Evolutionary conservation across 1,284 basidiomycete species (phyloP).

Genomic region (Trichosporon sp.): DNA sequence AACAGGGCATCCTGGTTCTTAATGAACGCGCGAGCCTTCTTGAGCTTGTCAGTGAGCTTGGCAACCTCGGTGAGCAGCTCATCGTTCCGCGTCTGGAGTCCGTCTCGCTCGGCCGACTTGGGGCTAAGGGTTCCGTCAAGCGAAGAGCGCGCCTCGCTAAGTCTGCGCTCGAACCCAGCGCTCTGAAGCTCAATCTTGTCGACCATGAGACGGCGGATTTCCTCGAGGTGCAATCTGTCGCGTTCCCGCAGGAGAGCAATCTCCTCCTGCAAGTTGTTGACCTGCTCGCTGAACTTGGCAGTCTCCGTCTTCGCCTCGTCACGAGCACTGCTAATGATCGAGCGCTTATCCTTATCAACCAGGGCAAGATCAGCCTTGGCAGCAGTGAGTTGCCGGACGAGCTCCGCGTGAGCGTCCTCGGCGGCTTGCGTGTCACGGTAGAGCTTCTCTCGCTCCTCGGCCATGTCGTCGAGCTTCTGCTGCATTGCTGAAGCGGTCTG

Average conservation of each 20-base stretch:
- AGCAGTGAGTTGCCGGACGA: slow-evolving; percentile 68
- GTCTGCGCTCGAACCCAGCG: slow-evolving; percentile 69
- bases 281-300: slow-evolving; percentile 64
- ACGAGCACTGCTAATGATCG: slow-evolving; percentile 51
- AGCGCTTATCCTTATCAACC: slow-evolving; percentile 52
- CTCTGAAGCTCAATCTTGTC: slow-evolving; percentile 89
- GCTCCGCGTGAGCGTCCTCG: slow-evolving; percentile 60
- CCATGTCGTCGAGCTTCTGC: slow-evolving; percentile 78
- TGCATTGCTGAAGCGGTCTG: slow-evolving; percentile 83
- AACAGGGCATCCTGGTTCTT: slow-evolving; percentile 81
- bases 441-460: slow-evolving; percentile 71
- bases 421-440: slow-evolving; percentile 54
- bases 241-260: slow-evolving; percentile 72
- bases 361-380: slow-evolving; percentile 69
- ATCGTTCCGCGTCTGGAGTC: slow-evolving; percentile 70
- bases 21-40: slow-evolving; percentile 85
- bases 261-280: slow-evolving; percentile 62
- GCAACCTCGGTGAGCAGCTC: slow-evolving; percentile 67
- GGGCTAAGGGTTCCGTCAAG: slow-evolving; percentile 69
- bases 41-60: slow-evolving; percentile 68
- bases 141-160: slow-evolving; percentile 67
- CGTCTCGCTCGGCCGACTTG: slow-evolving; percentile 56
- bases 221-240: slow-evolving; percentile 85
- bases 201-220: slow-evolving; percentile 75
- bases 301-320: slow-evolving; percentile 87